Evolutionary conservation across 2,329 filamentous ascomycete species (phyloP).

Genomic region (Leptographium radiaticola): DNA sequence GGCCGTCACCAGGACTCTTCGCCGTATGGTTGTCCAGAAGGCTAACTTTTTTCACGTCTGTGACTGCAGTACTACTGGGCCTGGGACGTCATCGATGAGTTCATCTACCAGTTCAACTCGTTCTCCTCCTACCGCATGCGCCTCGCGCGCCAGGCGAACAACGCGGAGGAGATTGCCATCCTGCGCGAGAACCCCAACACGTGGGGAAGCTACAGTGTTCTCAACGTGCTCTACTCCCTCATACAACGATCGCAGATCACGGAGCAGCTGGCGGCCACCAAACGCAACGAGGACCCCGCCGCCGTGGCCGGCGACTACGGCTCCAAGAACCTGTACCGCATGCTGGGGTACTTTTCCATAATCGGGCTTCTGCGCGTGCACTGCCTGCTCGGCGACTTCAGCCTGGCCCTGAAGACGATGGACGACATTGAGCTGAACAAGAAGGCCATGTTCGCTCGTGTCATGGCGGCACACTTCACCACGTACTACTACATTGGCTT

Average conservation of each 20-base stretch:
- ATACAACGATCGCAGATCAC: conserved; percentile 98
- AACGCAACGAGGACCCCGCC: conserved; percentile 80
- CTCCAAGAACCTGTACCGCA: conserved; percentile 85
- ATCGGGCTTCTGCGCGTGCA: conserved; percentile 93
- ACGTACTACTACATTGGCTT: conserved; percentile 99
- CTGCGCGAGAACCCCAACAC: conserved; percentile 96
- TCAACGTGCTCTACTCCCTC: conserved; percentile 97
- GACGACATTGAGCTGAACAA: conserved; percentile 99
- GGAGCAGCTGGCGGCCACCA: conserved; percentile 90
- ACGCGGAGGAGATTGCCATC: conserved; percentile 83
- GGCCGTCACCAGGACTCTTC: neutral
- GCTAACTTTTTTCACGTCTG: neutral
- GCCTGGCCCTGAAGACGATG: conserved; percentile 92
- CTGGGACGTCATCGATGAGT: conserved; percentile 99
- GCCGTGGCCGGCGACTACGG: conserved; percentile 91
- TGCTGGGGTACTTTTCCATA: conserved; percentile 99
- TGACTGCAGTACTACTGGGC: conserved; percentile 90
- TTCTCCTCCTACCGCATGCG: conserved; percentile 96
- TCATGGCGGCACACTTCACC: conserved; percentile 99
- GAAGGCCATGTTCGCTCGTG: conserved; percentile 98
- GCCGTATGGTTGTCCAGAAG: conserved; percentile 10
- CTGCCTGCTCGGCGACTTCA: conserved; percentile 94
- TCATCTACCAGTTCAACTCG: conserved; percentile 99
- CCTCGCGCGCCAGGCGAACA: conserved; percentile 68
- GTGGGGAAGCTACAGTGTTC: conserved; percentile 98